These are phyloP conservation scores for Claviceps sp. DNA, from an alignment of 2,329 filamentous ascomycete genomes.

Conservation along the genomic window DNA sequence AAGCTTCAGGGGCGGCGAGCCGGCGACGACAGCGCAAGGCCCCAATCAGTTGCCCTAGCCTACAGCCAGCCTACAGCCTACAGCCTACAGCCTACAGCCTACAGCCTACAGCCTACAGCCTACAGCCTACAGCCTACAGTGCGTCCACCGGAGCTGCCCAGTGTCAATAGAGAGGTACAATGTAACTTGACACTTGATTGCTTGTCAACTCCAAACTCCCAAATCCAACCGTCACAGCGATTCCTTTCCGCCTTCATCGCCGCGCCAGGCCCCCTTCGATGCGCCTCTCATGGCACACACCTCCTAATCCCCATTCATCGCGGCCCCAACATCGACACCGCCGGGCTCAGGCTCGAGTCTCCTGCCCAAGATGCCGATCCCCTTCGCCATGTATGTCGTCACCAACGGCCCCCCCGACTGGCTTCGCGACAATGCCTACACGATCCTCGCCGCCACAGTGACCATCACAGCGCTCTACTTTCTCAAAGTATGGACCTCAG, in stretches of 20 bases:
- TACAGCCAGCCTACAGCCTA: too few relatives aligned
- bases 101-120: too few relatives aligned
- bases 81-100: too few relatives aligned
- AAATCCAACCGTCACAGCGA: neutral
- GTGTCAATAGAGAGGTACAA: too few relatives aligned
- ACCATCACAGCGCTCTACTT: slow-evolving; percentile 26
- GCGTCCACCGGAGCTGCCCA: too few relatives aligned
- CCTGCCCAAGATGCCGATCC: slow-evolving; percentile 34
- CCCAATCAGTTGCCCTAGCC: neutral
- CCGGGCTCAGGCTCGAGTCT: neutral
- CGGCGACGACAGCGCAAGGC: too few relatives aligned
- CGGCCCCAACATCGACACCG: neutral
- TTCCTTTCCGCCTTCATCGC: neutral
- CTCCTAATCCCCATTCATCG: too few relatives aligned
- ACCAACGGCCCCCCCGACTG: slow-evolving; percentile 36
- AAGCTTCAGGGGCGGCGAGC: neutral
- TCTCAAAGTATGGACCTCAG: slow-evolving; percentile 65
- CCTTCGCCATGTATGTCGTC: slow-evolving; percentile 33
- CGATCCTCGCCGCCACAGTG: slow-evolving; percentile 25
- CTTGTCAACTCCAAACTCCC: neutral
- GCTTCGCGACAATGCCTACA: slow-evolving; percentile 30
- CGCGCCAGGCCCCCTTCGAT: neutral
- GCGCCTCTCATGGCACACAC: neutral
- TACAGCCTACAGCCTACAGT: too few relatives aligned
- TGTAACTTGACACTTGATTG: too few relatives aligned